Percentiles rank a stretch among this genome's conserved stretches.
phyloP scores from a whole-genome alignment of 2,329 filamentous ascomycete genomes.

The Fusarium euwallaceae region DNA sequence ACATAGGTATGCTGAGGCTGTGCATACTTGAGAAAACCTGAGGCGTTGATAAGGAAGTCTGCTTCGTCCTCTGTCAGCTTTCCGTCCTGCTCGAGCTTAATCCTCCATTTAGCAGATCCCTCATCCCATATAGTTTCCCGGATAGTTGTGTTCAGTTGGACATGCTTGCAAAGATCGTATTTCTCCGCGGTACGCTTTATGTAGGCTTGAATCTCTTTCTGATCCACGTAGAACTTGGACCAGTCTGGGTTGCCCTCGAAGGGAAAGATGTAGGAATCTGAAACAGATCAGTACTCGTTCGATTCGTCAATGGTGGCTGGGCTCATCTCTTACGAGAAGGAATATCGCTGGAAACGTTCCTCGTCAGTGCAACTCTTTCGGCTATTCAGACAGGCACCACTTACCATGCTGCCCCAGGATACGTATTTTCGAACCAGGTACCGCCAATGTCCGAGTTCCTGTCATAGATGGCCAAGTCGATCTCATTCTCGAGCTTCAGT shows the following conservation, averaged over 20 bases:
- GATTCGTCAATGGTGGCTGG: background rate
- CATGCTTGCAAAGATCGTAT: background rate
- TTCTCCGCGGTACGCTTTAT: background rate
- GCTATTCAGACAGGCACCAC: background rate
- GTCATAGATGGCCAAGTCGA: background rate
- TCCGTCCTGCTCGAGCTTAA: background rate
- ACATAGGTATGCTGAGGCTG: background rate
- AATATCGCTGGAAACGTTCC: background rate
- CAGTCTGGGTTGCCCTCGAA: background rate
- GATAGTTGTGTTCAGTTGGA: background rate
- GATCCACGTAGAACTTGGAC: background rate
- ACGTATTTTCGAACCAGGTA: background rate
- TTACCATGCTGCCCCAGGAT: background rate
- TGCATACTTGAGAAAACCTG: background rate
- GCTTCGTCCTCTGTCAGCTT: background rate
- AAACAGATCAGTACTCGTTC: background rate
- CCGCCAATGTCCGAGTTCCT: background rate
- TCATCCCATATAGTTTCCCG: background rate
- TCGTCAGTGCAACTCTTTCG: background rate
- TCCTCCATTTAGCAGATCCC: background rate
- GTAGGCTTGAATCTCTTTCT: background rate
- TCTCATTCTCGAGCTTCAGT: background rate
- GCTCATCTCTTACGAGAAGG: background rate
- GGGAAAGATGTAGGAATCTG: background rate
- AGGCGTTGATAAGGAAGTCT: background rate